Percentiles rank a stretch among this genome's conserved stretches.
Conservation (phyloP, 1,284 basidiomycete genomes). For the Meira miltonrushii region DNA sequence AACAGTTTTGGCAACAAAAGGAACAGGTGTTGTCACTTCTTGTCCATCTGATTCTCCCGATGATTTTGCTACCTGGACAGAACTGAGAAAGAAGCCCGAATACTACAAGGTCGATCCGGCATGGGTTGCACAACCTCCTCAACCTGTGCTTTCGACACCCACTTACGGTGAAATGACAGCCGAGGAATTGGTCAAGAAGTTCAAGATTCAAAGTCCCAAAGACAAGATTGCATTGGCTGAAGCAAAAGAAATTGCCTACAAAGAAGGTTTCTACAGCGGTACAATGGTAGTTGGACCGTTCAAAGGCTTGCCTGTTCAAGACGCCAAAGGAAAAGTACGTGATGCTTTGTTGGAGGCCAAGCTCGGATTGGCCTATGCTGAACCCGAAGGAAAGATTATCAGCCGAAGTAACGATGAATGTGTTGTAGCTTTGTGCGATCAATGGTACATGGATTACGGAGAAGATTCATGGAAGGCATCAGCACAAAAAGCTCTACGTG, state of each 20-base stretch:
- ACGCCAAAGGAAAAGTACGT: conserved; percentile 84
- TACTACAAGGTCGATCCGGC: conserved; percentile 90
- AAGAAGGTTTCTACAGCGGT: conserved; percentile 94
- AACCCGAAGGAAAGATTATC: conserved; percentile 88
- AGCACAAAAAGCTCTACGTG: conserved; percentile 74
- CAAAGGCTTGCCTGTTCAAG: conserved; percentile 78
- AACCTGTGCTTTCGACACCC: conserved; percentile 82
- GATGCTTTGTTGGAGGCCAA: conserved; percentile 74
- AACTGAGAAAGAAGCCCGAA: conserved; percentile 92
- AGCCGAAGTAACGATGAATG: conserved; percentile 90
- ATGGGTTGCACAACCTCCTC: conserved; percentile 80
- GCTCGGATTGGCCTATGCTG: conserved; percentile 83
- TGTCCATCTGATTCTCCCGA: conserved; percentile 98
- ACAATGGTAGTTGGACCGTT: conserved; percentile 84
- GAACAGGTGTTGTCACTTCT: conserved; percentile 96
- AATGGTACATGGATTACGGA: conserved; percentile 99
- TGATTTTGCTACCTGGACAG: conserved; percentile 83
- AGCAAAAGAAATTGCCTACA: conserved; percentile 96
- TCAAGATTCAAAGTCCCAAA: conserved; percentile 95
- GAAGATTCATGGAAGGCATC: conserved; percentile 80
- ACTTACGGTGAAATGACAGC: conserved; percentile 89
- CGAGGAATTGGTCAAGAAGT: conserved; percentile 74
- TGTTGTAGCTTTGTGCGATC: conserved; percentile 95
- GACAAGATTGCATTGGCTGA: conserved; percentile 76
- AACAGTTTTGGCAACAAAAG: conserved; percentile 89